Evolutionary conservation across 306 rosid species (phyloP).

Genomic region (Canavalia ensiformis): DNA sequence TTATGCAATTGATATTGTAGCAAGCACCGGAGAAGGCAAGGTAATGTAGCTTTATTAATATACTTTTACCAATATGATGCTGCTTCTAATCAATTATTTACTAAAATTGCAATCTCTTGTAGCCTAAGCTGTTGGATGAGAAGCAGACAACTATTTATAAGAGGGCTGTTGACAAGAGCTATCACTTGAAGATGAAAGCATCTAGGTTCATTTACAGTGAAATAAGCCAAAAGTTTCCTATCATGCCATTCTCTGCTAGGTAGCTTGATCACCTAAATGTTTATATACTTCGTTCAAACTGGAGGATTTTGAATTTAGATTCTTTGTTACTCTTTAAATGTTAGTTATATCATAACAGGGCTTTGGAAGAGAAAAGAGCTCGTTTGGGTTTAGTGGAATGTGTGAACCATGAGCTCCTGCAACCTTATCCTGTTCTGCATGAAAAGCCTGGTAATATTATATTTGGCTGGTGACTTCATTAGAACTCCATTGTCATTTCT

Average conservation of each 20-base stretch:
- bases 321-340: neutral
- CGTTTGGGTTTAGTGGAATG: constrained; percentile 88
- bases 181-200: constrained; percentile 95
- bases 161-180: constrained; percentile 94
- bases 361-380: constrained; percentile 98
- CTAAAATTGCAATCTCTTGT: constrained; percentile 45
- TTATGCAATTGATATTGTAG: constrained; percentile 88
- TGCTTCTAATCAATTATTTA: neutral
- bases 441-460: constrained; percentile 82
- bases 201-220: constrained; percentile 98
- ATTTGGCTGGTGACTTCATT: too few species aligned
- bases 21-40: constrained; percentile 98
- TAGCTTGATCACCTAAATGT: neutral
- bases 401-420: constrained; percentile 92
- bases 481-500: neutral
- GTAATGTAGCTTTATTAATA: constrained; percentile 45
- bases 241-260: constrained; percentile 98
- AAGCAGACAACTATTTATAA: constrained; percentile 95
- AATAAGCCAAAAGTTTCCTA: constrained; percentile 87
- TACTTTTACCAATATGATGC: constrained; percentile 1
- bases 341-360: constrained; percentile 54
- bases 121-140: constrained; percentile 97
- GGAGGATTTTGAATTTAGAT: neutral
- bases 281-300: neutral
- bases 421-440: constrained; percentile 93